phyloP scores from a whole-genome alignment of 768 basidiomycete genomes.

The Calocybe cyanea region DNA sequence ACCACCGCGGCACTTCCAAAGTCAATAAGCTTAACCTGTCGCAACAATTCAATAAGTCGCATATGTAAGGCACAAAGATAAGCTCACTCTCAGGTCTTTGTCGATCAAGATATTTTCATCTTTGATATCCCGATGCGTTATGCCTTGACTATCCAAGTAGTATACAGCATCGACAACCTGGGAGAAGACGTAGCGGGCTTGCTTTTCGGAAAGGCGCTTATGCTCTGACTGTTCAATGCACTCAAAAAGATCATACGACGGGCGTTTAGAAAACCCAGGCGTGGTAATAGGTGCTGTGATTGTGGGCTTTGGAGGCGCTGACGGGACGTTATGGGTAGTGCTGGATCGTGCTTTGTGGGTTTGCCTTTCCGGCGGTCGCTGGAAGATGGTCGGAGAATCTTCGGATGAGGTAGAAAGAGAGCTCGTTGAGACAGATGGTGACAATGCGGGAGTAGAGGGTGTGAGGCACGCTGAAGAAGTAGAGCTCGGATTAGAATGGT shows the following conservation, averaged over 20 bases:
- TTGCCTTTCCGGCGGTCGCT: conserved; percentile 1
- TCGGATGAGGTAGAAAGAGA: conserved; percentile 41
- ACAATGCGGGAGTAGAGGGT: conserved; percentile 49
- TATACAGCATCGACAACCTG: conserved; percentile 85
- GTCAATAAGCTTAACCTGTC: conserved; percentile 89
- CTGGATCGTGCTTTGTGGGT: conserved; percentile 3
- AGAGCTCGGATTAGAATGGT: conserved; percentile 13
- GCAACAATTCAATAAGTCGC: background rate
- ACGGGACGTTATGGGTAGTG: background rate
- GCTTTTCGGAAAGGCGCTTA: conserved; percentile 72
- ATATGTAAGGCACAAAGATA: background rate
- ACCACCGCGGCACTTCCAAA: conserved; percentile 87
- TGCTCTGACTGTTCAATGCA: conserved; percentile 87
- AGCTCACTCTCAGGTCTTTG: conserved; percentile 58
- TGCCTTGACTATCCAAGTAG: conserved; percentile 78
- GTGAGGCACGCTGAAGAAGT: conserved; percentile 23
- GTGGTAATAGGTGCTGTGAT: conserved; percentile 21
- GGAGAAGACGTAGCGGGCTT: conserved; percentile 78
- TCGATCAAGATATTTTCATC: conserved; percentile 92
- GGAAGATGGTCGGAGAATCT: conserved; percentile 31
- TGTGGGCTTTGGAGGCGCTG: conserved; percentile 14
- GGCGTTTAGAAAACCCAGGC: conserved; percentile 57
- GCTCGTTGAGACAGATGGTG: conserved; percentile 49
- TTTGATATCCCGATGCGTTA: conserved; percentile 95
- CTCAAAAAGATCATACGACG: conserved; percentile 92